phyloP scores from a whole-genome alignment of 140 eudicot genomes.

The Anethum foeniculum region DNA sequence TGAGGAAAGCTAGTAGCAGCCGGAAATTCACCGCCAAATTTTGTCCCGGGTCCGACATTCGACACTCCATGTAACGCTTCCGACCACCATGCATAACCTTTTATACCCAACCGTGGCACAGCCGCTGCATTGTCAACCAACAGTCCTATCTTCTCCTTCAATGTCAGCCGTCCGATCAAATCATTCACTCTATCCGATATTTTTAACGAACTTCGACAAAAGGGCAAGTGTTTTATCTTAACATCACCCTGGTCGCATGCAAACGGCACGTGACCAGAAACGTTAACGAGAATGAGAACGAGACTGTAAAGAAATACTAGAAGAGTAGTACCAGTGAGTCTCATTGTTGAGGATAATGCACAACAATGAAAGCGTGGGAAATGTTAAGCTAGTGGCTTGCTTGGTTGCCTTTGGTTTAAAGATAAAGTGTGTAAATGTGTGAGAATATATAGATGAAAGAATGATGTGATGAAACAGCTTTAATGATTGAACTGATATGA shows the following conservation, averaged over 20 bases:
- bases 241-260: slow-evolving; percentile 51
- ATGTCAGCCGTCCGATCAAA: slow-evolving; percentile 54
- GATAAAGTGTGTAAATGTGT: not conserved
- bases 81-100: slow-evolving; percentile 81
- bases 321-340: not conserved
- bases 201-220: slow-evolving; percentile 42
- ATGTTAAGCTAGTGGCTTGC: no score
- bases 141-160: slow-evolving; percentile 58
- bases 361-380: no score
- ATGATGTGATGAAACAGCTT: slow-evolving; percentile 21
- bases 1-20: slow-evolving; percentile 93
- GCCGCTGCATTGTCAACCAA: slow-evolving; percentile 51
- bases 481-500: slow-evolving; percentile 3
- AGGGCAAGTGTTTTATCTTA: slow-evolving; percentile 35
- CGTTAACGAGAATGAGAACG: not conserved
- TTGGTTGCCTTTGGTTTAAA: slow-evolving; percentile 11
- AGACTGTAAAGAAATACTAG: not conserved
- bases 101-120: slow-evolving; percentile 64
- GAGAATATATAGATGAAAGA: slow-evolving; percentile 8
- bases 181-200: slow-evolving; percentile 48
- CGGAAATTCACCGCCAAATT: slow-evolving; percentile 67
- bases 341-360: not conserved
- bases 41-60: slow-evolving; percentile 68
- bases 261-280: slow-evolving; percentile 30
- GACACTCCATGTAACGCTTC: slow-evolving; percentile 93